Evolutionary conservation across 805 yeast species (phyloP), one percentile per base, ranked within the genome.

Genomic region (Saturnispora dispora): DNA sequence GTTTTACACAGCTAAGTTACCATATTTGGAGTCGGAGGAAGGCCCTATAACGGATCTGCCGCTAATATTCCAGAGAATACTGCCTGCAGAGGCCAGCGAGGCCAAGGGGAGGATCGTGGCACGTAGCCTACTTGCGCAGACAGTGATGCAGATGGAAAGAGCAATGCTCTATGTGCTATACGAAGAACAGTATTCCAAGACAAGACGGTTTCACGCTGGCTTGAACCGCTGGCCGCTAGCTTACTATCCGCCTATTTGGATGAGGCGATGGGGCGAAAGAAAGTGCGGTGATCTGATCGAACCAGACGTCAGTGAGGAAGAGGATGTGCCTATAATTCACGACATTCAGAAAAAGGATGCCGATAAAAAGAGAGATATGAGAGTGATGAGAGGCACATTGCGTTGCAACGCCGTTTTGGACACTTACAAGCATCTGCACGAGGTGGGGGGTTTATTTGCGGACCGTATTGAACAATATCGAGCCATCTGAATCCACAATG

Each of bases 181-280:
- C 36, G 51, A 48, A 13, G 51, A 48, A 20, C 25, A 36, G 18
- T 48, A 48, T 22, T 18, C 17, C 11, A 43, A 48, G 30, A 48
- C 47, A 20, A 42, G 51, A 35, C 44, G 37, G 20, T 5, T 48
- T 7, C 51, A 48, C 33, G 13, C 36, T 6, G 18, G 37, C 4
- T 37, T 48, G 22, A 48, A 48, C 28, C n/a, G 22, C 28, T 48
- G 51, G 51, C 51, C 51, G 20, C 17, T 42, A 23, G 47, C 47
- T 8, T 48, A 48, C 18, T 48, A 48, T n/a, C 51, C 51, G 9
- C 51, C 51, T 5, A 35, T 48, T 25, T 48, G 47, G 46, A 48
- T 48, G 51, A 42, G 33, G 41, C 23, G 47, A 13, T 44, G 40
- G 42, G 33, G 28, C 27, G 30, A 44, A 15, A 22, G 43, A 5